Evolutionary conservation across 805 yeast species (phyloP), one percentile per base, ranked within the genome.

Genomic region (Hagleromyces aurorensis): DNA sequence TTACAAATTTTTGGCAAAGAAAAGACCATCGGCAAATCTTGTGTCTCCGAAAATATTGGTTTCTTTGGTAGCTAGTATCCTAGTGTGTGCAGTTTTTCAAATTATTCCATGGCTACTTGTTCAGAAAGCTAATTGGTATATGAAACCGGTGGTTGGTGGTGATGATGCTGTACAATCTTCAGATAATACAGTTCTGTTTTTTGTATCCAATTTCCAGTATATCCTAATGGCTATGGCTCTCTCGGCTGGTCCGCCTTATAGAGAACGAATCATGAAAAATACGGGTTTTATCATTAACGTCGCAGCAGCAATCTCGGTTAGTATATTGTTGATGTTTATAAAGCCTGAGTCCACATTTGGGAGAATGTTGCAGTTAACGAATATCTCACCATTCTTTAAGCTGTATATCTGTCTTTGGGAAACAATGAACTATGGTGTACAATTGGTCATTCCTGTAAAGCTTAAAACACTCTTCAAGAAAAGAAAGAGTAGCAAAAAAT

Each of bases 21-120:
- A 86, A 49, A 69, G 94, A 29, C 98, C 99, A 5, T 83, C 94
- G 0, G 96, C 98, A 0, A 89, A 91, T 55, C 64, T 91, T 36
- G 91, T 91, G 1, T 81, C 95, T 1, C 80, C 89, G 25, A 87
- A 87, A 53, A 78, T 91, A 21, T 64, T 93, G 42, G 67, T 83
- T 3, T 95, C 96, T 3, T 59, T 91, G 41, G 43, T 85, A n/a
- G 74, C 89, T 11, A 81, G 82, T 47, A 86, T 93, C 35, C n/a
- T 62, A 0, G 48, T 85, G 0, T 55, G 81, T 17, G 52, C 77
- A 10, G 10, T 62, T 0, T 82, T 83, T 59, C 98, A 89, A 56
- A 39, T 80, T 0, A 26, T 62, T 2, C 55, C 82, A 1, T 87
- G 96, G 95, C 29, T 58, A 7, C 41, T 61, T 24, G 78, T 73